phyloP scores from a whole-genome alignment of 768 basidiomycete genomes.

The Boletus sensibilis region DNA sequence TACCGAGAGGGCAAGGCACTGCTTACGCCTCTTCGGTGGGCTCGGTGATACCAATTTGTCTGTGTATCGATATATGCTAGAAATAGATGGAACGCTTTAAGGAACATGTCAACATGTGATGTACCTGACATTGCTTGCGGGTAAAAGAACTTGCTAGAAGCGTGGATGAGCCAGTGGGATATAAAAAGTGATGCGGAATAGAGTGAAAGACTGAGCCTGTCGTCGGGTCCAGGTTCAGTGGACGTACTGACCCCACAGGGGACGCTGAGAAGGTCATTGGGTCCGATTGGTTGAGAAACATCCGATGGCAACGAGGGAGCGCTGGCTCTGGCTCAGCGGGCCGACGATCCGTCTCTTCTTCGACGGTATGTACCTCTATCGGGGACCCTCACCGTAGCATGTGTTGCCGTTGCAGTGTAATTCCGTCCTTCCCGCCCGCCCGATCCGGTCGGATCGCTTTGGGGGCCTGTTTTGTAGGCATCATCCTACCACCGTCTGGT shows the following conservation, averaged over 20 bases:
- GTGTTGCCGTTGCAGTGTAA: too few species aligned
- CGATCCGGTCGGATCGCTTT: too few species aligned
- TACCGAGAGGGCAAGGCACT: not conserved
- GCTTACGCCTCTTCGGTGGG: not conserved
- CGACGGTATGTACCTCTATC: not conserved
- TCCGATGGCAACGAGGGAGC: not conserved
- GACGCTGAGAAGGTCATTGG: too few species aligned
- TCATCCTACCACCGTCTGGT: too few species aligned
- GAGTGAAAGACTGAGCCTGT: not conserved
- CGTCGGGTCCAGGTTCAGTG: not conserved
- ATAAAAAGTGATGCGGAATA: not conserved
- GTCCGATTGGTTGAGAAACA: not conserved
- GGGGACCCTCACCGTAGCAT: too few species aligned
- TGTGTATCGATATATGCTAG: not conserved
- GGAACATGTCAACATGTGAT: too few species aligned
- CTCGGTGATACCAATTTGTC: not conserved
- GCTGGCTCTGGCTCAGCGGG: too few species aligned
- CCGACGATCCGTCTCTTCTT: not conserved
- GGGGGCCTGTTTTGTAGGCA: too few species aligned
- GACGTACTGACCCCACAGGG: not conserved
- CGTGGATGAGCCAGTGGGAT: not conserved
- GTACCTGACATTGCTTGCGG: not conserved
- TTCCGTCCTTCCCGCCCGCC: too few species aligned
- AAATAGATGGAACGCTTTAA: not conserved
- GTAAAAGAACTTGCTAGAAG: not conserved